These are phyloP conservation scores for Cutaneotrichosporon cutaneum DNA, from an alignment of 1,284 basidiomycete genomes.

Conservation along the genomic window DNA sequence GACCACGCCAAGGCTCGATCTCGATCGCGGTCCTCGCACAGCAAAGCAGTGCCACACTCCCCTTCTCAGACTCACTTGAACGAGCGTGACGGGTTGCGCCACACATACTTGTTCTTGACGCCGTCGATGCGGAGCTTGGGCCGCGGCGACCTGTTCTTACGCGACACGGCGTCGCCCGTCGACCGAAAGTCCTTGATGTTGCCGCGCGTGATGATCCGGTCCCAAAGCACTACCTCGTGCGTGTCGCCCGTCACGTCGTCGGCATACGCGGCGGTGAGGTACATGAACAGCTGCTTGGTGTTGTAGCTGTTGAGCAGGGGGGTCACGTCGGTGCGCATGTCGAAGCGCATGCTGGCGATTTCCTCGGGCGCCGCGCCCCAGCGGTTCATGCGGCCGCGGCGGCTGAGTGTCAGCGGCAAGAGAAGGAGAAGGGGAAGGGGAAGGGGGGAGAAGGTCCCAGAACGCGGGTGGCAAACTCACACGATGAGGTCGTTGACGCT, in stretches of 20 bases:
- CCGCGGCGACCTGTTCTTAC: constrained; percentile 12
- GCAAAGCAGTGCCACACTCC: background rate
- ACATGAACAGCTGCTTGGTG: constrained; percentile 55
- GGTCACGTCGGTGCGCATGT: constrained; percentile 49
- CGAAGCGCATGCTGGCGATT: constrained; percentile 49
- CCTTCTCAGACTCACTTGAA: constrained; percentile 46
- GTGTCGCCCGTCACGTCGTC: constrained; percentile 27
- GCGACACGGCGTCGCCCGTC: constrained; percentile 29
- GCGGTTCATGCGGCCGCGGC: constrained; percentile 38
- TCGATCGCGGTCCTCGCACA: background rate
- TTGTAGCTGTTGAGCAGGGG: constrained; percentile 53
- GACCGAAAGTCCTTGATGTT: constrained; percentile 44
- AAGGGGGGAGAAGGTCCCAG: background rate
- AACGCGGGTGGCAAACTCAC: constrained; percentile 30
- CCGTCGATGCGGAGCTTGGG: constrained; percentile 41
- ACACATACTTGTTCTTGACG: constrained; percentile 47
- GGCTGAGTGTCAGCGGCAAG: constrained; percentile 26
- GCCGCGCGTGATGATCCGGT: constrained; percentile 48
- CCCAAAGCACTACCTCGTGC: constrained; percentile 54
- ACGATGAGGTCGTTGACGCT: constrained; percentile 48
- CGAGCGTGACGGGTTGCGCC: constrained; percentile 45
- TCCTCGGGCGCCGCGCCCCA: constrained; percentile 48
- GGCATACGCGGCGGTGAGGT: constrained; percentile 49
- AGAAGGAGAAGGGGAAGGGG: background rate
- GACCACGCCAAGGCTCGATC: no score